phyloP scores from a whole-genome alignment of 2,329 filamentous ascomycete species.

The Verticillium albo-atrum region DNA sequence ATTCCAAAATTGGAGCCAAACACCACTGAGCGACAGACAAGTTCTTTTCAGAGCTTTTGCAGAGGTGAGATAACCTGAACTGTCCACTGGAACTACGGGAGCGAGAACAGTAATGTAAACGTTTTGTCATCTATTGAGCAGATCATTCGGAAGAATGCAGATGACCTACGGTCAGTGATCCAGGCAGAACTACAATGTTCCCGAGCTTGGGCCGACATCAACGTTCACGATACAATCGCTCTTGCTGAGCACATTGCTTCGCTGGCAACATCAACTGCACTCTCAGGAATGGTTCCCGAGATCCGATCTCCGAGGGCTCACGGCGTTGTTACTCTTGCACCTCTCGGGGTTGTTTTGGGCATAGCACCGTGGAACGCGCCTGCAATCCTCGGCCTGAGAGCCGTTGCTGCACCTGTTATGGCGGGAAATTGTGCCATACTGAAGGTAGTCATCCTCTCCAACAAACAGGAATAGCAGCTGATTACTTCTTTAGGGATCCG shows the following conservation, averaged over 20 bases:
- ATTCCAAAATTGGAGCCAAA: conserved; percentile 3
- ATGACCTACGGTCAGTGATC: not conserved
- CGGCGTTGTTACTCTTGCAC: conserved; percentile 11
- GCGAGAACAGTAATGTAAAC: too few relatives aligned
- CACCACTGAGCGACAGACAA: not conserved
- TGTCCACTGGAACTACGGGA: not conserved
- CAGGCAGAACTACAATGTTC: conserved; percentile 4
- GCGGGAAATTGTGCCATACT: conserved; percentile 19
- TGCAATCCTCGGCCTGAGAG: conserved; percentile 15
- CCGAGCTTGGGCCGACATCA: not conserved
- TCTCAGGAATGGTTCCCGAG: not conserved
- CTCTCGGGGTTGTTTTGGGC: conserved; percentile 18
- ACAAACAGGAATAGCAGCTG: not conserved
- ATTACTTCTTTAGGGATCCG: conserved; percentile 17
- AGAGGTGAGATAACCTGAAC: not conserved
- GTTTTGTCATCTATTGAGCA: too few relatives aligned
- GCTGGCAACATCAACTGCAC: not conserved
- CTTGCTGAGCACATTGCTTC: not conserved
- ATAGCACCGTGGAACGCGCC: conserved; percentile 24
- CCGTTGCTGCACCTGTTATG: conserved; percentile 14
- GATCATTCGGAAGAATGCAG: not conserved
- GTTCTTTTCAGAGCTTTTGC: conserved; percentile 1
- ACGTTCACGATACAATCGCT: not conserved
- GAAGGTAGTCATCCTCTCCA: conserved; percentile 6
- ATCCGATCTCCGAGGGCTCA: not conserved